Conservation (phyloP, 495 filamentous ascomycete species). For the Clohesyomyces aquaticus region DNA sequence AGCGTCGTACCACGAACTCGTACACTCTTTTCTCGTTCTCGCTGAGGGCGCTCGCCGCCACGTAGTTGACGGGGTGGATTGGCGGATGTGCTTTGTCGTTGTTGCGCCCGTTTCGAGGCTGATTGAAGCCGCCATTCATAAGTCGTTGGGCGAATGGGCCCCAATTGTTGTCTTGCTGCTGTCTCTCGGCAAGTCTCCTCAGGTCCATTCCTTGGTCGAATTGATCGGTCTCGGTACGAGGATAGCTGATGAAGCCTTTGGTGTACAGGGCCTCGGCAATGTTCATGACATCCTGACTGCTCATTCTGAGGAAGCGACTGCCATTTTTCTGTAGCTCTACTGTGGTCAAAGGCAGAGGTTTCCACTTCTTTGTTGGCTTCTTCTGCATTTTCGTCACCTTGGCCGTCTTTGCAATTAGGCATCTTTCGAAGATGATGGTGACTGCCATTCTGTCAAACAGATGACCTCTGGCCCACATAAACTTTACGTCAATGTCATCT, state of each 20-base stretch:
- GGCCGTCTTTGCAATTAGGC: conserved; percentile 74
- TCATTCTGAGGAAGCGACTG: conserved; percentile 79
- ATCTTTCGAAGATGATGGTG: conserved; percentile 81
- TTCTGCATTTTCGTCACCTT: conserved; percentile 80
- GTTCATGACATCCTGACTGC: conserved; percentile 84
- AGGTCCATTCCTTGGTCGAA: conserved; percentile 92
- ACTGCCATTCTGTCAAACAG: conserved; percentile 88
- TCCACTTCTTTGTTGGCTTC: conserved; percentile 93
- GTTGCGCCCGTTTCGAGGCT: conserved; percentile 78
- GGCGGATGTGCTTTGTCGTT: conserved; percentile 98
- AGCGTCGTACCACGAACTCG: conserved; percentile 91
- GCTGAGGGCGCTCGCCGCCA: conserved; percentile 61
- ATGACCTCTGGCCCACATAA: conserved; percentile 79
- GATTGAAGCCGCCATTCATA: conserved; percentile 75
- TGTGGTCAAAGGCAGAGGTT: conserved; percentile 89
- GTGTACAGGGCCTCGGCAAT: conserved; percentile 88
- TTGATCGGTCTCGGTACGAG: conserved; percentile 94
- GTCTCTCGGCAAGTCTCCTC: conserved; percentile 77
- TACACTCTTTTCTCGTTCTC: conserved; percentile 77
- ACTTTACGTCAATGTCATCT: conserved; percentile 78
- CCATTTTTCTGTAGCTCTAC: conserved; percentile 99
- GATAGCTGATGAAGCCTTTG: conserved; percentile 95
- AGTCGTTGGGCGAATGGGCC: conserved; percentile 80
- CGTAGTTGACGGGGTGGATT: conserved; percentile 90
- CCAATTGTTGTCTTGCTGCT: conserved; percentile 75